These are phyloP conservation scores for Fraxinus nigra DNA, from an alignment of 305 asterid genomes.

Conservation along the genomic window DNA sequence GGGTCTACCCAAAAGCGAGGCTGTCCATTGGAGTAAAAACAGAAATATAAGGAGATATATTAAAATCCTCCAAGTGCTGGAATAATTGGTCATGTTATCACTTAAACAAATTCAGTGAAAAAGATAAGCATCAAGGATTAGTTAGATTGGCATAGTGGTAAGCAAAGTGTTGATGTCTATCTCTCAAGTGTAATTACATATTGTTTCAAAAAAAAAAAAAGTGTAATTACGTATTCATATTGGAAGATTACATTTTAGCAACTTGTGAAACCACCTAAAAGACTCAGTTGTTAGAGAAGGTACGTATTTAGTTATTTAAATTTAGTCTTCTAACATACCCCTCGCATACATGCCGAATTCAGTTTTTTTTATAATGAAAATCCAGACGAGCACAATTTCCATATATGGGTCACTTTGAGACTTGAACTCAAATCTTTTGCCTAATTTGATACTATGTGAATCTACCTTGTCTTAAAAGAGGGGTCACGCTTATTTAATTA, in stretches of 20 bases:
- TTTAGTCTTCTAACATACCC: not conserved
- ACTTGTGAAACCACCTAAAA: not conserved
- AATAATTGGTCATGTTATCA: not conserved
- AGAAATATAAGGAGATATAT: not conserved
- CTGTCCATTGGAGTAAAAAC: conserved; percentile 32
- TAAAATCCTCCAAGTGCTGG: not conserved
- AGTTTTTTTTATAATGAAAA: not conserved
- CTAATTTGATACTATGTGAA: not conserved
- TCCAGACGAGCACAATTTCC: not conserved
- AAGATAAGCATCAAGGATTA: not conserved
- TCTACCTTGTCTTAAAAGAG: not conserved
- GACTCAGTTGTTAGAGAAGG: not conserved
- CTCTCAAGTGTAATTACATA: too few species aligned
- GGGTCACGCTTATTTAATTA: not conserved
- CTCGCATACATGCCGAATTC: not conserved
- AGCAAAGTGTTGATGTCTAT: too few species aligned
- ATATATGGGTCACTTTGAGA: not conserved
- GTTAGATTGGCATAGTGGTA: not conserved
- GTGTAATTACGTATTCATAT: not conserved
- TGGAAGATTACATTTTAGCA: not conserved
- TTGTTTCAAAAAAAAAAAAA: too few species aligned
- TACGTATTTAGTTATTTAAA: not conserved
- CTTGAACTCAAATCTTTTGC: not conserved
- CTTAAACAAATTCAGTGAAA: not conserved
- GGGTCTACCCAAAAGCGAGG: conserved; percentile 77